phyloP scores from a whole-genome alignment of 441 rosid species.

The Corymbia citriodora region DNA sequence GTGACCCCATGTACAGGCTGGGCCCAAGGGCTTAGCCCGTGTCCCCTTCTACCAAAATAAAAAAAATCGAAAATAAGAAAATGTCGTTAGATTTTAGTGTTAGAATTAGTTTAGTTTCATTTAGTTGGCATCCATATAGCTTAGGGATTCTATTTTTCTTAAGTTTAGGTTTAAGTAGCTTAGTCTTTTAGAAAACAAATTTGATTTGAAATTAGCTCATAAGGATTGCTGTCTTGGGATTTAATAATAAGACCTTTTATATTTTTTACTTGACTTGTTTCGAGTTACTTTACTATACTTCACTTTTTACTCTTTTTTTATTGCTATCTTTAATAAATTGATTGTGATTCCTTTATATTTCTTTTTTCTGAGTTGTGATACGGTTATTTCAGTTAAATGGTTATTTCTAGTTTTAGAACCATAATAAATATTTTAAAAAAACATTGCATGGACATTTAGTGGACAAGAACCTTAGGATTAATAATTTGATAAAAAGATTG shows the following conservation, averaged over 20 bases:
- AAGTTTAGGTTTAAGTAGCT: neutral
- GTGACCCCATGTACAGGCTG: too few species aligned
- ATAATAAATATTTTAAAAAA: neutral
- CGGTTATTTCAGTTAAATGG: neutral
- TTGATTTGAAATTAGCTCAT: neutral
- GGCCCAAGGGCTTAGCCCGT: too few species aligned
- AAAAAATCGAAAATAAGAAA: neutral
- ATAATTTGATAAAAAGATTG: neutral
- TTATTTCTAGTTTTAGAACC: neutral
- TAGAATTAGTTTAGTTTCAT: neutral
- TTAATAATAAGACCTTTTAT: neutral
- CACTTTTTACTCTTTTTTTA: neutral
- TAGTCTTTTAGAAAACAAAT: neutral
- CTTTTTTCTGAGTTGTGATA: neutral
- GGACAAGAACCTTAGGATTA: neutral
- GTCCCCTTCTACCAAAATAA: neutral
- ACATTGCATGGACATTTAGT: neutral
- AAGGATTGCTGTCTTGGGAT: neutral
- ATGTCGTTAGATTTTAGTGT: neutral
- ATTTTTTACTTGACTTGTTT: rapidly evolving
- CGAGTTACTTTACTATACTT: too few species aligned
- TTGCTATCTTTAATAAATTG: neutral
- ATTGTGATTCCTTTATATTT: neutral
- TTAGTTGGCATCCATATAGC: neutral
- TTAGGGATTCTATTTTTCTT: neutral